phyloP scores from a whole-genome alignment of 2,329 filamentous ascomycete species.

The Beauveria sp. region DNA sequence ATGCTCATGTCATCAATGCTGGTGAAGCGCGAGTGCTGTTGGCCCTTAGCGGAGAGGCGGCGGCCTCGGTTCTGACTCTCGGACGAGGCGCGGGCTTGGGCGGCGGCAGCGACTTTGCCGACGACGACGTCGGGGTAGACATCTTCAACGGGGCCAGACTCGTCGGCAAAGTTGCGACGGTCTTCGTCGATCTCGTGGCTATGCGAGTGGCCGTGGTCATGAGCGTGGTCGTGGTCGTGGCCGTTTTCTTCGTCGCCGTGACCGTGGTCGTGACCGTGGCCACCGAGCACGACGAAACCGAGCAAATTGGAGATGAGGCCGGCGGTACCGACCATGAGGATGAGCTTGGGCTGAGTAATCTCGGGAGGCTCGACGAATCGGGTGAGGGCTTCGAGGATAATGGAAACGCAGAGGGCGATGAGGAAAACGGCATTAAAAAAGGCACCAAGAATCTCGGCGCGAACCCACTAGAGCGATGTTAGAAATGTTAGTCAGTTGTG shows the following conservation, averaged over 20 bases:
- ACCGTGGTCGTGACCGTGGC: conserved; percentile 58
- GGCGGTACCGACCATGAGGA: conserved; percentile 80
- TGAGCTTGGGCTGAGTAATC: conserved; percentile 76
- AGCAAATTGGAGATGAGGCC: conserved; percentile 84
- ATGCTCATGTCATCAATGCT: conserved; percentile 71
- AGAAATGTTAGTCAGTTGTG: neutral
- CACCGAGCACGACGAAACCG: conserved; percentile 85
- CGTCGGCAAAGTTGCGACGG: conserved; percentile 44
- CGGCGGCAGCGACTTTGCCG: conserved; percentile 34
- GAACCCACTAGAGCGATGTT: conserved; percentile 65
- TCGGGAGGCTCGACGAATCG: conserved; percentile 86
- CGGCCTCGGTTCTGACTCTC: conserved; percentile 30
- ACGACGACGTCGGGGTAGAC: conserved; percentile 56
- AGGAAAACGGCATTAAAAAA: conserved; percentile 97
- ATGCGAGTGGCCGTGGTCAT: conserved; percentile 23
- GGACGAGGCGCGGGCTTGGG: conserved; percentile 21
- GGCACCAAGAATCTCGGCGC: conserved; percentile 91
- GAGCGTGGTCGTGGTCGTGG: conserved; percentile 24
- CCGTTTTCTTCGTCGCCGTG: conserved; percentile 25
- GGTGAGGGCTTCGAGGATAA: conserved; percentile 89
- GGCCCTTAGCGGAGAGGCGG: conserved; percentile 38
- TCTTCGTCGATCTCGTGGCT: conserved; percentile 43
- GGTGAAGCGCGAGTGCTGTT: conserved; percentile 48
- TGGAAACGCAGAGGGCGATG: conserved; percentile 91
- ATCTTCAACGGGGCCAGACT: conserved; percentile 52